Evolutionary conservation across 1,284 basidiomycete species (phyloP).

Genomic region (Rhodotorula sp.): DNA sequence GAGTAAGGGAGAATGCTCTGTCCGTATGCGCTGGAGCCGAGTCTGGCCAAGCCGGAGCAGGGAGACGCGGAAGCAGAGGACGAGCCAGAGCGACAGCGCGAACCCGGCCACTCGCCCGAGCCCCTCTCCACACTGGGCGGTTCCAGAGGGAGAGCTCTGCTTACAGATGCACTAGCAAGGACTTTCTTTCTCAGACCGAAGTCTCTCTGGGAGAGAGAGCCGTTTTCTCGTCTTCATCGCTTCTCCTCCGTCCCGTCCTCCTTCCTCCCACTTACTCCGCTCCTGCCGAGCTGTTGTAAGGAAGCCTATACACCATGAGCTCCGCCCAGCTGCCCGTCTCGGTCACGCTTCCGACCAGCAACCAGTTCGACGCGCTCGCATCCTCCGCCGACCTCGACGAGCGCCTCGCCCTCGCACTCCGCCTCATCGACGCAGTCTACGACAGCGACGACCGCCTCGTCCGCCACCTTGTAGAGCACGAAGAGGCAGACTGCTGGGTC

Average conservation of each 20-base stretch:
- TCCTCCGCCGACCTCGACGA: slow-evolving; percentile 9
- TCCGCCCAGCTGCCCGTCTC: not conserved
- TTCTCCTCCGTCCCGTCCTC: not conserved
- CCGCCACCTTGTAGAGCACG: slow-evolving; percentile 10
- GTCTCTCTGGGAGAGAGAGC: no score
- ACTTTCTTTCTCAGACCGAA: not conserved
- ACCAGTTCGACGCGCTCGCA: not conserved
- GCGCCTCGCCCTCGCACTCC: slow-evolving; percentile 21
- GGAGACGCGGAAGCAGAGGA: no score
- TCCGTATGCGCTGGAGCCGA: no score
- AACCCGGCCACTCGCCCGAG: no score
- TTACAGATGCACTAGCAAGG: not conserved
- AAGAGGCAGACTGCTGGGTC: slow-evolving; percentile 84
- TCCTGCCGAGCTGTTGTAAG: no score
- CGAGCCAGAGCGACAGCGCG: no score
- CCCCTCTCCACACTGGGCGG: no score
- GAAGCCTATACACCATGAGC: not conserved
- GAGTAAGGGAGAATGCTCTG: no score
- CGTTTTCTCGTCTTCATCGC: not conserved
- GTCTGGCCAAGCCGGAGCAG: no score
- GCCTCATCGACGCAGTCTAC: slow-evolving; percentile 29
- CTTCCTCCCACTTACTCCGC: not conserved
- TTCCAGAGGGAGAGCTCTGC: no score
- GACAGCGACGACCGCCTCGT: slow-evolving; percentile 14
- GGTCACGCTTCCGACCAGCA: slow-evolving; percentile 2